Percentiles rank a stretch among this genome's conserved stretches.
These are phyloP conservation scores for Deinandra increscens DNA, from an alignment of 129 eudicot genomes.

Conservation along the genomic window DNA sequence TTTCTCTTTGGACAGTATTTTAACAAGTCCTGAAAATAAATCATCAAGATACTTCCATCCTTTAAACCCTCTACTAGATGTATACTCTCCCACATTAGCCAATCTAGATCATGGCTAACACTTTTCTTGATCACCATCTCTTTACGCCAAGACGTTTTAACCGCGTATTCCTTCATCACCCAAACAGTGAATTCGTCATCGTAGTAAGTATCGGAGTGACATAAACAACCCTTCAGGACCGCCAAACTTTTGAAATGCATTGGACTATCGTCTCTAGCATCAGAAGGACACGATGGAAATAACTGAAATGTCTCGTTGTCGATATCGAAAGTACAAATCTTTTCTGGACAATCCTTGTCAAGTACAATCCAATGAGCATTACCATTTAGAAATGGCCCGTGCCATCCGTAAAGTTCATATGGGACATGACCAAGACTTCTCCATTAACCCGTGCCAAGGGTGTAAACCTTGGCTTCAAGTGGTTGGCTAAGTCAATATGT, in stretches of 20 bases:
- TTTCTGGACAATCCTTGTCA: conserved; percentile 1
- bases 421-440: conserved; percentile 27
- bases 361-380: conserved; percentile 27
- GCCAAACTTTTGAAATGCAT: conserved; percentile 35
- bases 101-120: not conserved
- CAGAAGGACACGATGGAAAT: conserved; percentile 27
- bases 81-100: not conserved
- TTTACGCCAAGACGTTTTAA: conserved; percentile 40
- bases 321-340: conserved; percentile 34
- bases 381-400: conserved; percentile 21
- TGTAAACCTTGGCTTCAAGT: conserved; percentile 45
- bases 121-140: conserved; percentile 37
- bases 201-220: conserved; percentile 36
- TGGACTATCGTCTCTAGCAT: not conserved
- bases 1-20: conserved; percentile 10
- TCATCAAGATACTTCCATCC: conserved; percentile 28
- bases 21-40: not conserved
- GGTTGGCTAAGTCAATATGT: not conserved
- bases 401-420: not conserved
- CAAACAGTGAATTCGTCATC: conserved; percentile 37
- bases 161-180: conserved; percentile 53
- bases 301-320: conserved; percentile 31
- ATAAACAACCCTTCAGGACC: conserved; percentile 35
- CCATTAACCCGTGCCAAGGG: conserved; percentile 48
- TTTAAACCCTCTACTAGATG: conserved; percentile 15